phyloP scores from a whole-genome alignment of 345 rosid genomes.

The Citrus mangshanensis region DNA sequence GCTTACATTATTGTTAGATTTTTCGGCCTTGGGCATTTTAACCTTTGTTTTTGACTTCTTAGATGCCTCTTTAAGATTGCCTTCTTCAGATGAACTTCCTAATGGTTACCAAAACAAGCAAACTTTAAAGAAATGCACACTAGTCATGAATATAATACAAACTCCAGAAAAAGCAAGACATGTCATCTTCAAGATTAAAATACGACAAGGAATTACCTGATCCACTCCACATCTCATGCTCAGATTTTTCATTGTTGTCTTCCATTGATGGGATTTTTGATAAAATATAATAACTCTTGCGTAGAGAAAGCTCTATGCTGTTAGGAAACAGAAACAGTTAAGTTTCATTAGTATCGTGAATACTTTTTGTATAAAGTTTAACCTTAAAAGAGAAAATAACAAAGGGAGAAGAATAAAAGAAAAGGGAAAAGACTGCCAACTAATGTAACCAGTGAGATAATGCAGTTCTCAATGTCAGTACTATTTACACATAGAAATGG shows the following conservation, averaged over 20 bases:
- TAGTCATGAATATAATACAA: background rate
- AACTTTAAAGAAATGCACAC: background rate
- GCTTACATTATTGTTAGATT: slow-evolving; percentile 43
- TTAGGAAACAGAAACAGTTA: slow-evolving; percentile 9
- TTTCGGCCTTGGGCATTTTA: slow-evolving; percentile 37
- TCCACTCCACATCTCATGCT: slow-evolving; percentile 76
- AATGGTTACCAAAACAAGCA: slow-evolving; percentile 2
- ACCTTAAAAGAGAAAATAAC: background rate
- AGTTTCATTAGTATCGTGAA: background rate
- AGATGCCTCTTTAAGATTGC: slow-evolving; percentile 12
- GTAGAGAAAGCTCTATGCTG: slow-evolving; percentile 54
- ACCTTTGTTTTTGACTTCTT: slow-evolving; percentile 22
- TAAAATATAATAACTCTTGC: slow-evolving; percentile 50
- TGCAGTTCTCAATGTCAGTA: background rate
- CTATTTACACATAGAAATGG: background rate
- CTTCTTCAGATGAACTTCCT: slow-evolving; percentile 26
- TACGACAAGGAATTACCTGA: slow-evolving; percentile 49
- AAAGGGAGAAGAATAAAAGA: background rate
- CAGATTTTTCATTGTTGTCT: slow-evolving; percentile 37
- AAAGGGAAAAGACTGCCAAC: background rate
- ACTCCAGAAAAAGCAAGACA: background rate
- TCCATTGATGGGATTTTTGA: slow-evolving; percentile 53
- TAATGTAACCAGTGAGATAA: background rate
- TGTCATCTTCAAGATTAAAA: background rate
- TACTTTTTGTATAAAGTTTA: background rate